Conservation (phyloP, 441 rosid species). For the Corymbia calophylla region DNA sequence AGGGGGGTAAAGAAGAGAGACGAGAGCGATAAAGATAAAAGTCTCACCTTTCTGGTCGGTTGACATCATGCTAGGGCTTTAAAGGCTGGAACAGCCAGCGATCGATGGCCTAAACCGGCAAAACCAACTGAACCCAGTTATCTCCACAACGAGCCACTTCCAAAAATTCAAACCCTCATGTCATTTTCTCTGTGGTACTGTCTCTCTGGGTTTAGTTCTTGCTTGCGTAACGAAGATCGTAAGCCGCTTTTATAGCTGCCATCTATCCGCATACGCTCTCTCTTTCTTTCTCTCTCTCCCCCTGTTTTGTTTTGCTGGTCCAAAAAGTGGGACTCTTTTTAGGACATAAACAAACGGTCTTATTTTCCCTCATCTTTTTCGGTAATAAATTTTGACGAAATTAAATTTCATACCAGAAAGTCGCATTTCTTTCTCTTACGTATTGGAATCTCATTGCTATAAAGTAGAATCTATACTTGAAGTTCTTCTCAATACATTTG, state of each 20-base stretch:
- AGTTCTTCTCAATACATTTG: neutral
- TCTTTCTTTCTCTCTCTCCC: neutral
- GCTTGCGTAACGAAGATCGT: neutral
- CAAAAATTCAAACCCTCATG: neutral
- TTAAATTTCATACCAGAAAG: neutral
- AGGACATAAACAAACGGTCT: neutral
- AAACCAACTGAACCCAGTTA: neutral
- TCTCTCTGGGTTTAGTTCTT: neutral
- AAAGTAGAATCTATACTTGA: neutral
- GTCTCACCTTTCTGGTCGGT: neutral
- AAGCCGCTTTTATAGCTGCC: neutral
- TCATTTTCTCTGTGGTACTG: neutral
- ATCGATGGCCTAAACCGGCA: neutral
- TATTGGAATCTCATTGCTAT: neutral
- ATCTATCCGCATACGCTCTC: neutral
- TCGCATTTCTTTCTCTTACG: neutral
- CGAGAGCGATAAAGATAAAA: neutral
- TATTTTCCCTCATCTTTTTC: neutral
- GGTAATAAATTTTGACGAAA: neutral
- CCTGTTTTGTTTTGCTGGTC: neutral
- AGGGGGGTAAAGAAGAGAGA: neutral
- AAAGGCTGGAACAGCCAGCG: neutral
- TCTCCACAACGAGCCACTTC: neutral
- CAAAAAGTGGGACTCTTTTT: neutral
- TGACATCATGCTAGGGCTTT: neutral